Conservation (phyloP, 2,329 filamentous ascomycete species). For the Didymella keratinophila region DNA sequence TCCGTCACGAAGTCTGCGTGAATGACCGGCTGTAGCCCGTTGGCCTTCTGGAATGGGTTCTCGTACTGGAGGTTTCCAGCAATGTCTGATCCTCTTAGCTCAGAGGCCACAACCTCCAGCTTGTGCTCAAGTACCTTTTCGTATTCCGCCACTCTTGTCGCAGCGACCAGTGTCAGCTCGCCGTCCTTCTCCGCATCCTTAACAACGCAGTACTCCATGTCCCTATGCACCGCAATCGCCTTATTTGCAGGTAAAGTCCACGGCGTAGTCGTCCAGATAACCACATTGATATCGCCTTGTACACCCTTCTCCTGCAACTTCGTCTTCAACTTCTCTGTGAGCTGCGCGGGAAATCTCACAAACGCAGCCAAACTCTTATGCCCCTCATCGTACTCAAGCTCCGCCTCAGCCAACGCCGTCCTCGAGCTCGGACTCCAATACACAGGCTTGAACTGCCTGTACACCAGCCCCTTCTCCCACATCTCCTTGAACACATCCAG, state of each 20-base stretch:
- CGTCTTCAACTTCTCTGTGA: conserved; percentile 54
- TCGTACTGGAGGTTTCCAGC: conserved; percentile 69
- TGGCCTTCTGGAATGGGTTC: conserved; percentile 71
- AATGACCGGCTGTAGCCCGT: conserved; percentile 73
- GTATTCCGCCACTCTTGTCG: conserved; percentile 69
- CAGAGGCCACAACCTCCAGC: conserved; percentile 61
- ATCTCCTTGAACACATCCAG: conserved; percentile 77
- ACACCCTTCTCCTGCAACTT: conserved; percentile 19
- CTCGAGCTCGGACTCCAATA: conserved; percentile 85
- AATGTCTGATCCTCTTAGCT: conserved; percentile 71
- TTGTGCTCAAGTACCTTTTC: conserved; percentile 42
- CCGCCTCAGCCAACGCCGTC: conserved; percentile 83
- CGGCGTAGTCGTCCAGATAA: conserved; percentile 98
- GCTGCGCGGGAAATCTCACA: conserved; percentile 75
- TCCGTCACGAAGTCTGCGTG: conserved; percentile 89
- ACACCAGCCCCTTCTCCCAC: conserved; percentile 74
- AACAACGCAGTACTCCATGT: conserved; percentile 77
- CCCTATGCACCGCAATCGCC: conserved; percentile 81
- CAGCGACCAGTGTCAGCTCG: conserved; percentile 73
- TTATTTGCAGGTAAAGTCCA: conserved; percentile 96
- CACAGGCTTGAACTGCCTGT: conserved; percentile 80
- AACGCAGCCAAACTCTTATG: conserved; percentile 78
- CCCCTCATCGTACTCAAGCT: conserved; percentile 82
- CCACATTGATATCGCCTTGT: conserved; percentile 65
- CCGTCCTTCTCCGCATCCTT: conserved; percentile 50